Evolutionary conservation across 2,329 filamentous ascomycete genomes (phyloP).

Genomic region (Ophiosphaerella herpotricha): DNA sequence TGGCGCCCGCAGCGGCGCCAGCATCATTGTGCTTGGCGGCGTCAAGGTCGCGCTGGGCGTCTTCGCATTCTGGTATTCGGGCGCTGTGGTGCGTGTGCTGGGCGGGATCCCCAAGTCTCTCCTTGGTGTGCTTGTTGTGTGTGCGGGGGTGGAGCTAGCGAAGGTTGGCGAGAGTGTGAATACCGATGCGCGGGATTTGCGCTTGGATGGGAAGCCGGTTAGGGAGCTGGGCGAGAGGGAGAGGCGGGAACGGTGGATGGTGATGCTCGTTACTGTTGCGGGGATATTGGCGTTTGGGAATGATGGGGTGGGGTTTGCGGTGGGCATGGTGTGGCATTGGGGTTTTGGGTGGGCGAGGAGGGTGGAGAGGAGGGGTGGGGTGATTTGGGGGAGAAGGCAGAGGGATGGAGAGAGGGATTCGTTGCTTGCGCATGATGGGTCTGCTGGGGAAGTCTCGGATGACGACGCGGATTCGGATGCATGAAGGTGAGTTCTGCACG

Average conservation of each 20-base stretch:
- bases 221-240: slow-evolving; percentile 68
- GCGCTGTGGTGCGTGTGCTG: slow-evolving; percentile 73
- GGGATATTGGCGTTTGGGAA: slow-evolving; percentile 85
- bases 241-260: slow-evolving; percentile 75
- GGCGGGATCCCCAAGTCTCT: slow-evolving; percentile 74
- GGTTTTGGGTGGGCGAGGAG: slow-evolving; percentile 55
- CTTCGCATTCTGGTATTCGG: slow-evolving; percentile 63
- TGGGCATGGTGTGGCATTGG: slow-evolving; percentile 79
- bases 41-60: slow-evolving; percentile 78
- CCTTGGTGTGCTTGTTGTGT: slow-evolving; percentile 86
- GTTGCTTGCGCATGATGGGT: slow-evolving; percentile 34
- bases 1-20: slow-evolving; percentile 84
- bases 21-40: slow-evolving; percentile 76
- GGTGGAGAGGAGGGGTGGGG: slow-evolving; percentile 31
- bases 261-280: slow-evolving; percentile 88
- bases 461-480: no score
- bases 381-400: slow-evolving; percentile 32
- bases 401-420: slow-evolving; percentile 24
- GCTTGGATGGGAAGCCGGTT: slow-evolving; percentile 51
- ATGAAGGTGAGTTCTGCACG: no score
- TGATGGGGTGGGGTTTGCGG: slow-evolving; percentile 83
- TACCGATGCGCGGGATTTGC: slow-evolving; percentile 66
- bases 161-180: slow-evolving; percentile 85
- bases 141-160: slow-evolving; percentile 83
- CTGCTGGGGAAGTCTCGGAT: slow-evolving; percentile 2